Conservation (phyloP, 768 basidiomycete species). For the Candolleomyces efflorescens region DNA sequence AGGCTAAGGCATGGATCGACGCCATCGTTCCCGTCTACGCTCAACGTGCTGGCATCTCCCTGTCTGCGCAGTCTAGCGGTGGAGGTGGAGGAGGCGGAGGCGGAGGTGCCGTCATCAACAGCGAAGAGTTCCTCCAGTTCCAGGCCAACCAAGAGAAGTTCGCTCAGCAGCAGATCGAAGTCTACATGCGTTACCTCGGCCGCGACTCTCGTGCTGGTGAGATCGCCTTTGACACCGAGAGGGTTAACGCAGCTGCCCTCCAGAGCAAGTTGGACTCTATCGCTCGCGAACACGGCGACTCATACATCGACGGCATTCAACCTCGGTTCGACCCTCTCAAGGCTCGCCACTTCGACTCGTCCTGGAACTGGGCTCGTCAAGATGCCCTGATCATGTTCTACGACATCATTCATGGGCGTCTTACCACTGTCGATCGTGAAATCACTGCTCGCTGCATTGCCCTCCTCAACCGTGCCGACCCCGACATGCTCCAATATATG, state of each 20-base stretch:
- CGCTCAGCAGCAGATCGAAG: conserved; percentile 88
- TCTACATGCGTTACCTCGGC: conserved; percentile 95
- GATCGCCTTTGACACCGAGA: conserved; percentile 83
- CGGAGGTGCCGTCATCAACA: conserved; percentile 91
- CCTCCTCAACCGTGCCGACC: conserved; percentile 96
- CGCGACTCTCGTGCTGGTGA: conserved; percentile 93
- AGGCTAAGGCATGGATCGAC: conserved; percentile 94
- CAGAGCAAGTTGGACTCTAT: conserved; percentile 89
- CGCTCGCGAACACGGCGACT: conserved; percentile 86
- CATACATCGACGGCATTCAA: conserved; percentile 91
- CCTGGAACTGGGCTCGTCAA: conserved; percentile 99
- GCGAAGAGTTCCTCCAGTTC: conserved; percentile 97
- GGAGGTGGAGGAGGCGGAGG: conserved; percentile 58
- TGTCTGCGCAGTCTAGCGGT: conserved; percentile 63
- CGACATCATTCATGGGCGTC: conserved; percentile 94
- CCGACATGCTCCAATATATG: conserved; percentile 90
- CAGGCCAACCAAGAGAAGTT: conserved; percentile 90
- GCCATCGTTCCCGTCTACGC: conserved; percentile 81
- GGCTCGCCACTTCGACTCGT: conserved; percentile 97
- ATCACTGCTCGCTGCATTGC: conserved; percentile 97
- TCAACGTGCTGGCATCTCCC: conserved; percentile 81
- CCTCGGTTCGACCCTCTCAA: conserved; percentile 94
- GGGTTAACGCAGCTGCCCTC: conserved; percentile 62
- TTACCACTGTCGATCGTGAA: conserved; percentile 92
- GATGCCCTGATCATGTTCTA: conserved; percentile 96